Base-by-base conservation (phyloP, 257 asterid genomes). In the Galeopsis tetrahit region DNA sequence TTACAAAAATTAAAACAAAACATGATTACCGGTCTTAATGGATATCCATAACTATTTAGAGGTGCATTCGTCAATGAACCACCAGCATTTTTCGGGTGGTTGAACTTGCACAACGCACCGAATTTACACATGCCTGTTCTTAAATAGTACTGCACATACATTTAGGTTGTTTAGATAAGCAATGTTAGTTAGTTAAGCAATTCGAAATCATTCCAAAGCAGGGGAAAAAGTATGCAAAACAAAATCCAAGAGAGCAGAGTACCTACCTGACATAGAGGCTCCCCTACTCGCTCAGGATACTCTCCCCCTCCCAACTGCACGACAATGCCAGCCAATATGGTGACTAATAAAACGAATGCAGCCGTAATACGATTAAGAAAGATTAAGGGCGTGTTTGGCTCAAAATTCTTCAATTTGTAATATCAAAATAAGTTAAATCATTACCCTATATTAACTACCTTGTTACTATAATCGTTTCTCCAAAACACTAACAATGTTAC, bases 241-340 rank as follows among this genome's bases (percentile, higher is more conserved):
- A 21, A 32, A 38, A 66, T 11, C 39, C 68, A 3, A 9, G 7
- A 53, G 61, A 69, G 38, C 57, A 52, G 66, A 60, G 66, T 80
- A 92, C 98, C 96, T 80, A 92, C 98, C 96, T 90, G 96, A 72
- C 98, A 92, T 6, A 84, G 75, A 62, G 89, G 95, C 78, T 90
- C 94, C 82, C 96, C 96, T 51, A 80, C 77, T 78, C 98, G 82
- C 85, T 92, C 98, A 0, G 98, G 98, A 77, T 83, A 88, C 69
- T 86, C 94, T 63, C 77, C 84, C 36, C 74, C 79, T 77, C 77
- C 89, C 79, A 83, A 75, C 80, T 82, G 88, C 64, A 79, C 69
- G 51, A 77, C 77, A 32, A 43, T 66, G 46, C 74, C 86, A 64
- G 35, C 79, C 11, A 40, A 40, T 40, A 7, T 38, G 6, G 36